Conservation (phyloP, 768 basidiomycete genomes). For the Leccinum barrowsii region DNA sequence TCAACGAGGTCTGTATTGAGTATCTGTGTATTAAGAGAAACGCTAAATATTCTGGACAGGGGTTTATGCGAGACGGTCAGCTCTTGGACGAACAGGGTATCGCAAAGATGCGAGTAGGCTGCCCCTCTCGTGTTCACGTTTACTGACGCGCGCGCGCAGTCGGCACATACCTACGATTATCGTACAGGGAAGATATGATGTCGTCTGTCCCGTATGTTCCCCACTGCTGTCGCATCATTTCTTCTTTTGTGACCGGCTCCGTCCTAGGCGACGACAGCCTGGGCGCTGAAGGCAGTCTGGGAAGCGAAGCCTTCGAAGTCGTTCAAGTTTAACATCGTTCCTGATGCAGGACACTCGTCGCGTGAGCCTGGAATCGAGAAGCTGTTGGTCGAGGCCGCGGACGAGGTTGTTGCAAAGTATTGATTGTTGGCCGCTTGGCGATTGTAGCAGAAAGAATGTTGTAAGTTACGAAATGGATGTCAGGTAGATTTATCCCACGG, state of each 20-base stretch:
- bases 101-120: conserved; percentile 70
- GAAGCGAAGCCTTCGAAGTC: conserved; percentile 55
- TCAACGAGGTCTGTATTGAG: conserved; percentile 57
- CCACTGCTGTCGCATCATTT: neutral
- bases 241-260: neutral
- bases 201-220: conserved; percentile 72
- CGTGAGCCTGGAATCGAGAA: conserved; percentile 69
- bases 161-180: conserved; percentile 83
- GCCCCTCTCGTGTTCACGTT: neutral
- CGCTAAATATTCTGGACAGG: conserved; percentile 37
- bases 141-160: conserved; percentile 36
- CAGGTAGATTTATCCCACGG: neutral
- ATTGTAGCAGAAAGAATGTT: neutral
- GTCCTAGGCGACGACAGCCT: conserved; percentile 70
- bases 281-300: conserved; percentile 76
- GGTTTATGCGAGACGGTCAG: conserved; percentile 87
- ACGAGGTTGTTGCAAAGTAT: conserved; percentile 27
- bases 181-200: conserved; percentile 86
- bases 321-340: conserved; percentile 57
- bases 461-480: neutral
- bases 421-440: conserved; percentile 2
- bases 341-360: conserved; percentile 85
- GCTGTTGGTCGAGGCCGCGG: conserved; percentile 60
- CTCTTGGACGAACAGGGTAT: conserved; percentile 80
- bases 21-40: neutral